Evolutionary conservation across 768 basidiomycete species (phyloP).

Genomic region (Mycena galericulata): DNA sequence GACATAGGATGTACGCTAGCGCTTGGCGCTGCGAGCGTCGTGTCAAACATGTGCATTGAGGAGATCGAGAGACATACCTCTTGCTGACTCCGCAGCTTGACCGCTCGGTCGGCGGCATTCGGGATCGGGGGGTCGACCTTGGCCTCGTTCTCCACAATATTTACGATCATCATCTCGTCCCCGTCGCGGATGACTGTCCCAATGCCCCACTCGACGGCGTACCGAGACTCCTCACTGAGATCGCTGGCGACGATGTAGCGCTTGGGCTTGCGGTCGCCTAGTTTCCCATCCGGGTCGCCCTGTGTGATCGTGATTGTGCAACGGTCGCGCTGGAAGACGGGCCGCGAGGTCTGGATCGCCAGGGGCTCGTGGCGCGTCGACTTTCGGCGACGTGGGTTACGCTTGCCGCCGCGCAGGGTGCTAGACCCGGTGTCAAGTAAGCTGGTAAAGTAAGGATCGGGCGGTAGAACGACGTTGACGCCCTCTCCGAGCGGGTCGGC

Average conservation of each 20-base stretch:
- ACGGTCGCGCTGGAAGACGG: slow-evolving; percentile 89
- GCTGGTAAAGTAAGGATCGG: slow-evolving; percentile 84
- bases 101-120: slow-evolving; percentile 78
- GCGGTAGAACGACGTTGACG: slow-evolving; percentile 88
- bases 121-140: slow-evolving; percentile 84
- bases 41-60: slow-evolving; percentile 4
- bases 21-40: slow-evolving; percentile 78
- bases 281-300: slow-evolving; percentile 76
- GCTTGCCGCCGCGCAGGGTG: slow-evolving; percentile 49
- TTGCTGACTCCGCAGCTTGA: slow-evolving; percentile 90
- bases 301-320: slow-evolving; percentile 92
- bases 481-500: slow-evolving; percentile 89
- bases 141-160: slow-evolving; percentile 91
- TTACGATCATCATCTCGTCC: slow-evolving; percentile 92
- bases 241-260: slow-evolving; percentile 95
- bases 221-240: slow-evolving; percentile 92
- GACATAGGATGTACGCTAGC: slow-evolving; percentile 86
- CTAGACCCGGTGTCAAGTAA: slow-evolving; percentile 66
- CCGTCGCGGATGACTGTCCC: slow-evolving; percentile 96
- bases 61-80: slow-evolving; percentile 66
- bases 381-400: slow-evolving; percentile 68
- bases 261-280: slow-evolving; percentile 65
- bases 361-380: slow-evolving; percentile 75
- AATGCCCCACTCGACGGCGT: slow-evolving; percentile 98
- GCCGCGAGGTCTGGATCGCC: slow-evolving; percentile 76